phyloP scores from a whole-genome alignment of 2,329 filamentous ascomycete genomes.

The Penicillium sp. region DNA sequence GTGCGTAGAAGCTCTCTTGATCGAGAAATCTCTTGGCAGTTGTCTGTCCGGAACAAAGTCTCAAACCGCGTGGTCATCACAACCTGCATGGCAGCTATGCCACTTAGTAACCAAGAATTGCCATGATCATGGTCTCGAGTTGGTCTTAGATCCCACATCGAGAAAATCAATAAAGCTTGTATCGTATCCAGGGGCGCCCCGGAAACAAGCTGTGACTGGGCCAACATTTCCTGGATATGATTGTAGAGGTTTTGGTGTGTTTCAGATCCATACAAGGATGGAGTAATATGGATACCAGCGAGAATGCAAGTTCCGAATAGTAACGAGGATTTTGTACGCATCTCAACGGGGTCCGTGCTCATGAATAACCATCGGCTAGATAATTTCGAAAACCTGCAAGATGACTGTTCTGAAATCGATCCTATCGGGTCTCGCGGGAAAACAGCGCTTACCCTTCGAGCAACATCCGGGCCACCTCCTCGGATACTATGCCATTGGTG shows the following conservation, averaged over 20 bases:
- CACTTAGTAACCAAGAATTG: constrained; percentile 20
- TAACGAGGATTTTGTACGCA: constrained; percentile 13
- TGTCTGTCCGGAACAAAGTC: constrained; percentile 1
- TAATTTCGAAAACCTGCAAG: constrained; percentile 14
- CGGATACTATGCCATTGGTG: constrained; percentile 10
- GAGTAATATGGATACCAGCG: constrained; percentile 14
- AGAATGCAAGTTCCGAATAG: constrained; percentile 20
- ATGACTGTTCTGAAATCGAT: neutral
- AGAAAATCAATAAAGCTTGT: constrained; percentile 20
- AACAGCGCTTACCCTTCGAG: constrained; percentile 11
- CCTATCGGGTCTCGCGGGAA: neutral
- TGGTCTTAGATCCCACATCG: constrained; percentile 22
- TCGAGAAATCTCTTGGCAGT: neutral
- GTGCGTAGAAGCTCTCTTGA: constrained; percentile 15
- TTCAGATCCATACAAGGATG: constrained; percentile 13
- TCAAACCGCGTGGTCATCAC: constrained; percentile 18
- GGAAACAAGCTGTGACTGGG: constrained; percentile 11
- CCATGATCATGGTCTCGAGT: constrained; percentile 17
- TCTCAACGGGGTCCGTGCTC: constrained; percentile 4
- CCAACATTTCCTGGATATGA: constrained; percentile 13
- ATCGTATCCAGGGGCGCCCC: constrained; percentile 13
- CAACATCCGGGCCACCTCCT: constrained; percentile 7
- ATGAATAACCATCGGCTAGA: constrained; percentile 22
- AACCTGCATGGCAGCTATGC: constrained; percentile 17
- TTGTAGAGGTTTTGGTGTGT: constrained; percentile 16